phyloP scores from a whole-genome alignment of 805 yeast species.

The Ogataea chonburiensis region DNA sequence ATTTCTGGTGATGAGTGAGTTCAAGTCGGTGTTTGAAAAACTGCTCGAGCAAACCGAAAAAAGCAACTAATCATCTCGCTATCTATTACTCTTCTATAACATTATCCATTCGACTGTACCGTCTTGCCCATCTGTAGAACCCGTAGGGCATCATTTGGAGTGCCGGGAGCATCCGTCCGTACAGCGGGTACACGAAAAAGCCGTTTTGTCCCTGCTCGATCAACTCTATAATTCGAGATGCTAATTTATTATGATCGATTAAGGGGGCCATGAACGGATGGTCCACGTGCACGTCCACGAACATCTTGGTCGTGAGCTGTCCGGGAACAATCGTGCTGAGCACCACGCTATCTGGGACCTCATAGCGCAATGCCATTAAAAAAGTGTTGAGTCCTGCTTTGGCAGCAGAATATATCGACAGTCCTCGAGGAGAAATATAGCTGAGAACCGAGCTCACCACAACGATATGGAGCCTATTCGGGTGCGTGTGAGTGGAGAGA shows the following conservation, averaged over 20 bases:
- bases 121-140: conserved; percentile 34
- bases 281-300: conserved; percentile 43
- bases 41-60: conserved; percentile 24
- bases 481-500: conserved; percentile 27
- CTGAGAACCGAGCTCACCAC: conserved; percentile 49
- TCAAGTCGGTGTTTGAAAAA: conserved; percentile 28
- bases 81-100: conserved; percentile 12
- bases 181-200: conserved; percentile 43
- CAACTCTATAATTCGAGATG: conserved; percentile 35
- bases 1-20: conserved; percentile 38
- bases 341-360: conserved; percentile 34
- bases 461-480: conserved; percentile 38
- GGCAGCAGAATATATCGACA: conserved; percentile 49
- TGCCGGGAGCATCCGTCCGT: conserved; percentile 44
- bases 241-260: conserved; percentile 39
- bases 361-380: conserved; percentile 46
- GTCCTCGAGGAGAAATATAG: conserved; percentile 45
- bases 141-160: conserved; percentile 42
- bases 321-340: conserved; percentile 48
- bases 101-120: conserved; percentile 33
- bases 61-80: conserved; percentile 1
- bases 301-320: conserved; percentile 49
- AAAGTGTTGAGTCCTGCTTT: conserved; percentile 46
- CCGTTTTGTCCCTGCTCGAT: conserved; percentile 43
- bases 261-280: conserved; percentile 48